phyloP scores from a whole-genome alignment of 148 eudicot species.

The Salicornia ramosissima region DNA sequence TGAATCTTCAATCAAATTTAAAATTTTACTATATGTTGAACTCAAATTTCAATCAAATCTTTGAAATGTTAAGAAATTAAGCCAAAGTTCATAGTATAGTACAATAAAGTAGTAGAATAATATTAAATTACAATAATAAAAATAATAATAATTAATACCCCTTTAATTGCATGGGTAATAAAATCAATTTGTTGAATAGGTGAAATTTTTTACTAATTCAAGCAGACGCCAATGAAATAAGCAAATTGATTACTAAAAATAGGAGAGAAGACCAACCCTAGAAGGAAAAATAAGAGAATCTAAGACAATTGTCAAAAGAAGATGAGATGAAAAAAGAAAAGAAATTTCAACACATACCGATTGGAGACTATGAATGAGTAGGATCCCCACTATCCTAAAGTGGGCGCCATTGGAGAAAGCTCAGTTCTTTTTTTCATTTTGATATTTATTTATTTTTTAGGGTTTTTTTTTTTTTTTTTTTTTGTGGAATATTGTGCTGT shows the following conservation, averaged over 20 bases:
- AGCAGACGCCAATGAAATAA: constrained; percentile 8
- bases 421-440: constrained; percentile 5
- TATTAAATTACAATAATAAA: background rate
- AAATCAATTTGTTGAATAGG: background rate
- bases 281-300: constrained; percentile 14
- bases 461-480: background rate
- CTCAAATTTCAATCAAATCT: constrained; percentile 8
- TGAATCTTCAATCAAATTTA: constrained; percentile 9
- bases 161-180: background rate
- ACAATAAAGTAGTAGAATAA: background rate
- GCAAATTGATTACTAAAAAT: constrained; percentile 11
- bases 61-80: background rate
- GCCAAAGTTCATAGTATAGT: background rate
- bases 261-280: constrained; percentile 31
- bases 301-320: background rate
- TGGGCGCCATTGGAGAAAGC: constrained; percentile 36
- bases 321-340: background rate
- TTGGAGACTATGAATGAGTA: constrained; percentile 18
- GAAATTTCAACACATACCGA: constrained; percentile 7
- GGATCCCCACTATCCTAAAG: constrained; percentile 18
- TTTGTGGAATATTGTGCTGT: constrained; percentile 7
- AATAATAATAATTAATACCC: background rate
- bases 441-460: background rate
- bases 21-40: constrained; percentile 1
- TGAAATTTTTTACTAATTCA: constrained; percentile 1